Evolutionary conservation across 1,139 yeast species (phyloP), one percentile per base, ranked within the genome.

Genomic region (Yamadazyma atmosphaerica): DNA sequence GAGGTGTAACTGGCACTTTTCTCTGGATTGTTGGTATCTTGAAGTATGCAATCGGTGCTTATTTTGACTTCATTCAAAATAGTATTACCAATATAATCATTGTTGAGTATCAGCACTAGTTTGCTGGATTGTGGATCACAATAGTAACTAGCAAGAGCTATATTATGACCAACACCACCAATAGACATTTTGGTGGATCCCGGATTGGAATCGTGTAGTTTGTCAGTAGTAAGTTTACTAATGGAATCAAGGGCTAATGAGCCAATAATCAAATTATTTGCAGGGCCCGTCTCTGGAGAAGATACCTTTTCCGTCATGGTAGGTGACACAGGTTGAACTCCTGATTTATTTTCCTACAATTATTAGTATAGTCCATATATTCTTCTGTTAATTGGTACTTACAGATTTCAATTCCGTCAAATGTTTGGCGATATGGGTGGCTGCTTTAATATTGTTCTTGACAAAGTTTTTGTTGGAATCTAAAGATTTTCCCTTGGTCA

Each of bases 141-240:
- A 39, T 63, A 65, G 26, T 46, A 42, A 39, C 65, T 55, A 0
- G 94, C 92, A 14, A 77, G 54, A 0, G 86, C 80, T 13, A 87
- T 80, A 52, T 88, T 89, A 53, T 76, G 82, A 0, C 88, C 96
- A 1, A 88, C 96, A 0, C 96, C 96, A 0, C 96, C 96, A 8
- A 86, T 58, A 0, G 85, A 71, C 4, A 81, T 70, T 2, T 60
- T 51, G 1, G 79, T 71, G 1, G 51, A 55, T 0, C 94, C 92
- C 0, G 94, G 92, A 46, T 85, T 85, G 1, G 96, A 87, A 40
- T 92, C 94, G 4, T 67, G 64, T 47, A 76, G 49, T 16, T 61
- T 55, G 13, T 63, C 52, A 1, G 57, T 52, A 0, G 55, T 45
- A 2, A 78, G 49, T 28, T 66, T 63, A 34, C 81, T 79, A 3